These are phyloP conservation scores for Leccinum ochraceum DNA, from an alignment of 768 basidiomycete species.

Conservation along the genomic window DNA sequence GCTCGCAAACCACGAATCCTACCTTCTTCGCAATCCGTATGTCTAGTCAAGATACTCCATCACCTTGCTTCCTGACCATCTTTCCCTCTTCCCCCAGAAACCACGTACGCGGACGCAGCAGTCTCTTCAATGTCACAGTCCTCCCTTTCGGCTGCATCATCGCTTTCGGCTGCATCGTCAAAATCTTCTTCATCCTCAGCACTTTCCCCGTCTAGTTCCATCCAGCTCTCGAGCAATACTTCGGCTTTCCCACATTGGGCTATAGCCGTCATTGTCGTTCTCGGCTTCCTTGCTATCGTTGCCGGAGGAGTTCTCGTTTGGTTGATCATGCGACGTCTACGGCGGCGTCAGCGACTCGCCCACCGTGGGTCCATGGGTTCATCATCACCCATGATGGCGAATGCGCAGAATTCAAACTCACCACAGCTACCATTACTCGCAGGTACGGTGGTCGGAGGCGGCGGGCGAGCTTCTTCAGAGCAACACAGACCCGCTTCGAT, in stretches of 20 bases:
- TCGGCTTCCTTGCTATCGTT: slow-evolving; percentile 81
- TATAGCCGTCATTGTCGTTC: slow-evolving; percentile 85
- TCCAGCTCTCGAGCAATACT: slow-evolving; percentile 44
- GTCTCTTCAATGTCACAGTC: slow-evolving; percentile 52
- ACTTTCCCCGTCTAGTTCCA: slow-evolving; percentile 33
- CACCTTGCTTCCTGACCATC: slow-evolving; percentile 9
- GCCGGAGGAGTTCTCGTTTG: slow-evolving; percentile 68
- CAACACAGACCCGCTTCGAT: slow-evolving; percentile 38
- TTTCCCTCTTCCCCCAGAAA: slow-evolving; percentile 47
- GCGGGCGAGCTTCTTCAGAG: slow-evolving; percentile 34
- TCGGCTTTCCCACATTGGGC: slow-evolving; percentile 82
- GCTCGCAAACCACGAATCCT: slow-evolving; percentile 61
- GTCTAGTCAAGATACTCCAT: slow-evolving; percentile 37
- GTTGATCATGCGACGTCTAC: slow-evolving; percentile 70
- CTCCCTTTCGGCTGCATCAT: slow-evolving; percentile 29
- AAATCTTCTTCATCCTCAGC: slow-evolving; percentile 35
- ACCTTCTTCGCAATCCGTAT: slow-evolving; percentile 81
- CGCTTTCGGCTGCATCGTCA: slow-evolving; percentile 41
- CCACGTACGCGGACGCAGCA: slow-evolving; percentile 72
- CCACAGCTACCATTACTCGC: slow-evolving; percentile 52
- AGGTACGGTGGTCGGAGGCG: slow-evolving; percentile 33
- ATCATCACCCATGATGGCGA: slow-evolving; percentile 80
- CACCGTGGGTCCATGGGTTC: slow-evolving; percentile 79
- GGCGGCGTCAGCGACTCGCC: slow-evolving; percentile 49
- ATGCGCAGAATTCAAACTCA: slow-evolving; percentile 43